Conservation (phyloP, 2,329 filamentous ascomycete genomes). For the Keithomyces neogunnii region DNA sequence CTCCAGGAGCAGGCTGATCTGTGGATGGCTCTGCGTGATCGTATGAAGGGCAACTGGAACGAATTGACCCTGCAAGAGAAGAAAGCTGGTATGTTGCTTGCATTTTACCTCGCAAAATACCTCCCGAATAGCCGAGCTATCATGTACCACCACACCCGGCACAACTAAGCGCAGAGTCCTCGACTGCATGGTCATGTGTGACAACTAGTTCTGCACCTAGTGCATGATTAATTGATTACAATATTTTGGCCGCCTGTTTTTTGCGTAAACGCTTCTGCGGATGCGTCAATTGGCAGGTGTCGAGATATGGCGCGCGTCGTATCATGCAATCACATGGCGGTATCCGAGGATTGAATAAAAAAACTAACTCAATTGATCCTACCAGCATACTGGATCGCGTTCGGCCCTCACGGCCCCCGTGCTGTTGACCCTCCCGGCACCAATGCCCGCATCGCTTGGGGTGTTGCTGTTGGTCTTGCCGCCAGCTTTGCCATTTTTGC, state of each 20-base stretch:
- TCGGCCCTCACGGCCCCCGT: constrained; percentile 91
- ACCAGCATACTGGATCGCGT: constrained; percentile 97
- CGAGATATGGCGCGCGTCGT: neutral
- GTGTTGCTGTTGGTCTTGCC: constrained; percentile 60
- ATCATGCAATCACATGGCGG: neutral
- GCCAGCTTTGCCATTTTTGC: constrained; percentile 65
- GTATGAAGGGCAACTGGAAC: constrained; percentile 97
- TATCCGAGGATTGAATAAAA: constrained; percentile 8
- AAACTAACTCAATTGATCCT: constrained; percentile 31
- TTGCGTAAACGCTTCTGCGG: neutral
- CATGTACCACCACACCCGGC: constrained; percentile 10
- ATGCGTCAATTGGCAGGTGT: constrained; percentile 8
- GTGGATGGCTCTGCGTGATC: constrained; percentile 96
- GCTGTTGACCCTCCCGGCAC: constrained; percentile 77
- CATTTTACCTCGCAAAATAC: constrained; percentile 22
- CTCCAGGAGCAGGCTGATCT: constrained; percentile 98
- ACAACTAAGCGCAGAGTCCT: constrained; percentile 3
- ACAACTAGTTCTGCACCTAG: neutral
- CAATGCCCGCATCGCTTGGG: constrained; percentile 67
- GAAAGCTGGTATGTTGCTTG: constrained; percentile 75
- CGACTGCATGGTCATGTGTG: constrained; percentile 2
- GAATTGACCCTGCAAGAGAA: constrained; percentile 95
- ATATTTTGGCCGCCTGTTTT: neutral
- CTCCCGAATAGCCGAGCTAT: constrained; percentile 21
- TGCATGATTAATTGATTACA: neutral